Percentiles rank a stretch among this genome's conserved stretches.
These are phyloP conservation scores for Lepidium aucheri DNA, from an alignment of 345 rosid genomes.

Conservation along the genomic window DNA sequence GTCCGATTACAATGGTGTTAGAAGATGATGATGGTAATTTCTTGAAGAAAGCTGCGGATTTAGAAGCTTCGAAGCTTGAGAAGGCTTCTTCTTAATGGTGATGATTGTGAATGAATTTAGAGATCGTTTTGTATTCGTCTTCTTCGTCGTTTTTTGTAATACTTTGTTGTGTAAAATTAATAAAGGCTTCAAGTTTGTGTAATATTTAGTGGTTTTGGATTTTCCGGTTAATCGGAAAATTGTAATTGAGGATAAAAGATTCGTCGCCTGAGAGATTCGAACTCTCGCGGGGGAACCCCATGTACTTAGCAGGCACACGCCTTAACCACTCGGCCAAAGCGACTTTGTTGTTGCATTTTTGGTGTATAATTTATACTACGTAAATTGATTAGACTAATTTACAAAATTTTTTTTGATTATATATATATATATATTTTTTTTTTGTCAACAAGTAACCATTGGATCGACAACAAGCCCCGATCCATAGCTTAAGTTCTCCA, in stretches of 20 bases:
- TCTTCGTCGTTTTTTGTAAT: not conserved
- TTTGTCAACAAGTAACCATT: too few relatives aligned
- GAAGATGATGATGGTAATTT: conserved; percentile 47
- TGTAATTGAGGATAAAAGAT: not conserved
- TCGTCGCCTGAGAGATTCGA: conserved; percentile 76
- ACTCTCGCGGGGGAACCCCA: conserved; percentile 70
- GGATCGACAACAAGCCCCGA: too few relatives aligned
- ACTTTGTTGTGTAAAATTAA: not conserved
- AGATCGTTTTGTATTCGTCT: not conserved
- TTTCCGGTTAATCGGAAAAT: not conserved
- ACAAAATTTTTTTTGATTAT: too few relatives aligned
- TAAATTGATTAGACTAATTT: too few relatives aligned
- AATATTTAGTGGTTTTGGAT: not conserved
- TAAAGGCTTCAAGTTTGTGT: not conserved
- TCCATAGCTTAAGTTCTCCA: too few relatives aligned
- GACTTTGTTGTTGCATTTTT: not conserved
- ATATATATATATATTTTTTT: too few relatives aligned
- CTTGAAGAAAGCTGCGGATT: conserved; percentile 61
- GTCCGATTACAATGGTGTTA: conserved; percentile 63
- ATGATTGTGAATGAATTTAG: not conserved
- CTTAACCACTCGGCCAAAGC: conserved; percentile 66
- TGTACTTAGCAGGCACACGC: conserved; percentile 72
- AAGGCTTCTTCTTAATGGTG: not conserved
- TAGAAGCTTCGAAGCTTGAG: conserved; percentile 52
- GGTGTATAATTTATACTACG: too few relatives aligned